Evolutionary conservation across 2,329 filamentous ascomycete genomes (phyloP).

Genomic region (Fusarium liriodendri): DNA sequence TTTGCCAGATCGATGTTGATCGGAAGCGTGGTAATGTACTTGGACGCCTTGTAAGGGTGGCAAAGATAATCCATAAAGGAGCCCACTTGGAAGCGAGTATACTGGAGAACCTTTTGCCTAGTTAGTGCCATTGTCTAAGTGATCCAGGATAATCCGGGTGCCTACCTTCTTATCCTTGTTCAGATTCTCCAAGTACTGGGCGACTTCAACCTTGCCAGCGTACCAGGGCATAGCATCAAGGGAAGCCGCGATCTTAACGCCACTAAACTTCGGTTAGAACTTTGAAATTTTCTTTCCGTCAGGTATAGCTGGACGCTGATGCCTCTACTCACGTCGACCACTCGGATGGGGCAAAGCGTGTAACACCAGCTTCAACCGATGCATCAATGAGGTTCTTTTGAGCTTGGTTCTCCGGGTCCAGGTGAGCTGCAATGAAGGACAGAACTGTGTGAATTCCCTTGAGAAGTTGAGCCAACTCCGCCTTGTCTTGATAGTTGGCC

Average conservation of each 20-base stretch:
- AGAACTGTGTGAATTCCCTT: constrained; percentile 61
- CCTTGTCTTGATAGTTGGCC: constrained; percentile 57
- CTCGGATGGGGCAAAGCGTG: constrained; percentile 70
- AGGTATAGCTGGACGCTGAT: background rate
- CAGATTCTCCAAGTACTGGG: constrained; percentile 61
- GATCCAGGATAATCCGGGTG: too few relatives aligned
- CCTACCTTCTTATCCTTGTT: constrained; percentile 58
- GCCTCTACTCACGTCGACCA: constrained; percentile 53
- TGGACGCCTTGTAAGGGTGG: constrained; percentile 57
- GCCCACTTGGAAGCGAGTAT: constrained; percentile 65
- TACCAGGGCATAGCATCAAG: constrained; percentile 59
- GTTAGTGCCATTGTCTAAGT: background rate
- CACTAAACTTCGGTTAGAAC: background rate
- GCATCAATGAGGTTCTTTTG: constrained; percentile 71
- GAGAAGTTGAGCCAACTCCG: constrained; percentile 51
- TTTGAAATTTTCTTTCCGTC: background rate
- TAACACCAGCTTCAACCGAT: constrained; percentile 67
- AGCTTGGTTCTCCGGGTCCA: constrained; percentile 49
- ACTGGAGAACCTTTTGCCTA: constrained; percentile 59
- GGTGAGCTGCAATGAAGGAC: constrained; percentile 56
- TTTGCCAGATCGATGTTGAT: constrained; percentile 51
- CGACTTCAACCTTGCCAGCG: constrained; percentile 59
- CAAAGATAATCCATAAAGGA: constrained; percentile 66
- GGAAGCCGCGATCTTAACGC: constrained; percentile 8
- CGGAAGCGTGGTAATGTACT: constrained; percentile 53